Percentiles rank a stretch among this genome's conserved stretches.
Conservation (phyloP, 2,329 filamentous ascomycete genomes). For the Colletotrichum cereale region DNA sequence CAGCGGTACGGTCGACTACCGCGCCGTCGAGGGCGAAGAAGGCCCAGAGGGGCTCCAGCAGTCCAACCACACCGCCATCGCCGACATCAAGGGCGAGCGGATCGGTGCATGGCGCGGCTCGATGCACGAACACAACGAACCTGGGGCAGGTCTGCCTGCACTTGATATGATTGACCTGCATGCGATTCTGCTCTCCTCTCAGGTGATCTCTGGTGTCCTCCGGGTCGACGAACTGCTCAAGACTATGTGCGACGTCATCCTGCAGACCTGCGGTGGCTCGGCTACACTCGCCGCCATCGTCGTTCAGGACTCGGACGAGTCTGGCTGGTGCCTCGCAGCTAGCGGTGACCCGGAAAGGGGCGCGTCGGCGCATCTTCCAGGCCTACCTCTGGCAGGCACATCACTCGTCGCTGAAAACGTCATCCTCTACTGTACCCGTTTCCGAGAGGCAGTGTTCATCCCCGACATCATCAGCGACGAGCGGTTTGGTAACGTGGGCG, state of each 20-base stretch:
- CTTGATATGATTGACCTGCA: slow-evolving; percentile 87
- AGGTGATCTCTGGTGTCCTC: slow-evolving; percentile 83
- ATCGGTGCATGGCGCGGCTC: slow-evolving; percentile 74
- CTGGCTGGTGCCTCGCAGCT: slow-evolving; percentile 79
- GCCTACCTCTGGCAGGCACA: slow-evolving; percentile 73
- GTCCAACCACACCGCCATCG: slow-evolving; percentile 57
- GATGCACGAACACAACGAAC: slow-evolving; percentile 66
- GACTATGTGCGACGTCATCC: slow-evolving; percentile 85
- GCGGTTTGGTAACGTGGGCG: slow-evolving; percentile 80
- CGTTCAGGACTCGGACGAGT: slow-evolving; percentile 74
- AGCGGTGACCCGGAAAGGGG: slow-evolving; percentile 79
- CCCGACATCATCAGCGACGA: slow-evolving; percentile 81
- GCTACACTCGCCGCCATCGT: slow-evolving; percentile 81
- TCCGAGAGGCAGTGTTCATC: slow-evolving; percentile 80
- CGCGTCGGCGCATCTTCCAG: slow-evolving; percentile 74
- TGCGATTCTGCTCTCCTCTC: slow-evolving; percentile 82
- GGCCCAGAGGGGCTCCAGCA: slow-evolving; percentile 55
- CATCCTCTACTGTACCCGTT: slow-evolving; percentile 81
- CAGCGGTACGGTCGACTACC: slow-evolving; percentile 64
- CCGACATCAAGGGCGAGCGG: slow-evolving; percentile 67
- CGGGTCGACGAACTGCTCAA: slow-evolving; percentile 81
- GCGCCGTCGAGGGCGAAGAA: slow-evolving; percentile 59
- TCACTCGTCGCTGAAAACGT: slow-evolving; percentile 81
- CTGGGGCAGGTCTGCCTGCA: slow-evolving; percentile 74
- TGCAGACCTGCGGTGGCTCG: slow-evolving; percentile 79